Conservation (phyloP, 129 eudicot species). For the Centaurea solstitialis region DNA sequence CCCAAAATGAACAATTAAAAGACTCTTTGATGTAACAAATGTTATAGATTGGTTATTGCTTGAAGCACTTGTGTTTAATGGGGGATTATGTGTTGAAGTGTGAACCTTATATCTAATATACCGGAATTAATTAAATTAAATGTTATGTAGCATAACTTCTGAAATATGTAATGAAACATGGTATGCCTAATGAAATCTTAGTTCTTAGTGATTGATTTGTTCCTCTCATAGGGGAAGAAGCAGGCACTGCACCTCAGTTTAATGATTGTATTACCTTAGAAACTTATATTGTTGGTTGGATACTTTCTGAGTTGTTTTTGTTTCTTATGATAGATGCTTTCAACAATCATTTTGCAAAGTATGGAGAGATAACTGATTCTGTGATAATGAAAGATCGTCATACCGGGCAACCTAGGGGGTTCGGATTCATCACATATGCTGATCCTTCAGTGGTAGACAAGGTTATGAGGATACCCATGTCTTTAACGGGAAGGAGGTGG, state of each 20-base stretch:
- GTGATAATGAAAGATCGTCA: slow-evolving; percentile 88
- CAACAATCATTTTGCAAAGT: slow-evolving; percentile 79
- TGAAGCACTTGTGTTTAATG: background rate
- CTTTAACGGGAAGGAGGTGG: slow-evolving; percentile 82
- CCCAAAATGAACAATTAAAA: background rate
- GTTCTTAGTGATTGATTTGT: background rate
- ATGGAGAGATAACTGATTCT: slow-evolving; percentile 90
- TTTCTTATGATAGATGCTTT: slow-evolving; percentile 49
- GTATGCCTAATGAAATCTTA: background rate
- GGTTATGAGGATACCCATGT: slow-evolving; percentile 79
- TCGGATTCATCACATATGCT: slow-evolving; percentile 88
- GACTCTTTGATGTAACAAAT: background rate
- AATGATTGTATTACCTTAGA: background rate
- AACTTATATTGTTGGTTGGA: background rate
- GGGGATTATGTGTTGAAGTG: background rate
- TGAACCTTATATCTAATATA: background rate
- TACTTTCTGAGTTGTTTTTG: background rate
- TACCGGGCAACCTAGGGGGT: slow-evolving; percentile 87
- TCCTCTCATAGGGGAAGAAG: slow-evolving; percentile 1
- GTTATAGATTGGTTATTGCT: background rate
- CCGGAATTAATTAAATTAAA: background rate
- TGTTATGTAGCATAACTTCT: background rate
- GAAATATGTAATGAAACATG: background rate
- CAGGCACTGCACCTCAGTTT: background rate
- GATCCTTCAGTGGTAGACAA: slow-evolving; percentile 90